phyloP scores from a whole-genome alignment of 2,329 filamentous ascomycete genomes.

The Pseudopithomyces chartarum region DNA sequence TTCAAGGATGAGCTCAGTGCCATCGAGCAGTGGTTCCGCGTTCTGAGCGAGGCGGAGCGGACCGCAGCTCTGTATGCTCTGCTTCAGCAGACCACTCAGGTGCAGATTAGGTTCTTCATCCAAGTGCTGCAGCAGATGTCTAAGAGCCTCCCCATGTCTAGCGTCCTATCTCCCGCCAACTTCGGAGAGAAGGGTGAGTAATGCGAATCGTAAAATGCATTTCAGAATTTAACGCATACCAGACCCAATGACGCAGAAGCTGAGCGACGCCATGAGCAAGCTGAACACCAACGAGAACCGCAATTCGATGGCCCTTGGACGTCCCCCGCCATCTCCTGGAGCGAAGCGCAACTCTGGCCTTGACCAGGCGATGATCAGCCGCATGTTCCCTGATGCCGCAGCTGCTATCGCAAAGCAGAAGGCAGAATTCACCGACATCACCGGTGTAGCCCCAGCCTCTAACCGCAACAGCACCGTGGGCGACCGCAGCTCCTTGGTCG shows the following conservation, averaged over 20 bases:
- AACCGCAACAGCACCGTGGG: constrained; percentile 90
- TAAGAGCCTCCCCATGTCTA: constrained; percentile 96
- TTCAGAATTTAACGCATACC: constrained; percentile 25
- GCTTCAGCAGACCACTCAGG: constrained; percentile 96
- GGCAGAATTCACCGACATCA: constrained; percentile 95
- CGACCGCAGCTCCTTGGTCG: constrained; percentile 73
- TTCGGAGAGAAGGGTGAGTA: constrained; percentile 86
- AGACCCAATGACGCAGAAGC: constrained; percentile 97
- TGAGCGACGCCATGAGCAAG: constrained; percentile 97
- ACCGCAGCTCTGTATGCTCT: constrained; percentile 95
- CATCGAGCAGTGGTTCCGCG: constrained; percentile 99
- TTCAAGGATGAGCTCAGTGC: constrained; percentile 99
- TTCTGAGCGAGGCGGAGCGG: constrained; percentile 93
- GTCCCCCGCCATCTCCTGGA: constrained; percentile 73
- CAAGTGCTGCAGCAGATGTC: constrained; percentile 99
- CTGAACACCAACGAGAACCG: constrained; percentile 84
- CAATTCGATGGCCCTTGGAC: constrained; percentile 74
- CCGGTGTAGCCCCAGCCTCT: constrained; percentile 84
- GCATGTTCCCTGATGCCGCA: constrained; percentile 98
- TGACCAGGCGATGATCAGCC: constrained; percentile 90
- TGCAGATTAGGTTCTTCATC: constrained; percentile 99
- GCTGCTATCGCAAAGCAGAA: constrained; percentile 99
- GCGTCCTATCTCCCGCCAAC: constrained; percentile 89
- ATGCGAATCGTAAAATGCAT: neutral
- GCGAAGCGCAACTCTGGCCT: constrained; percentile 94